Evolutionary conservation across 768 basidiomycete genomes (phyloP), one percentile per base, ranked within the genome.

Genomic region (Brasilioporus rufonigricans): DNA sequence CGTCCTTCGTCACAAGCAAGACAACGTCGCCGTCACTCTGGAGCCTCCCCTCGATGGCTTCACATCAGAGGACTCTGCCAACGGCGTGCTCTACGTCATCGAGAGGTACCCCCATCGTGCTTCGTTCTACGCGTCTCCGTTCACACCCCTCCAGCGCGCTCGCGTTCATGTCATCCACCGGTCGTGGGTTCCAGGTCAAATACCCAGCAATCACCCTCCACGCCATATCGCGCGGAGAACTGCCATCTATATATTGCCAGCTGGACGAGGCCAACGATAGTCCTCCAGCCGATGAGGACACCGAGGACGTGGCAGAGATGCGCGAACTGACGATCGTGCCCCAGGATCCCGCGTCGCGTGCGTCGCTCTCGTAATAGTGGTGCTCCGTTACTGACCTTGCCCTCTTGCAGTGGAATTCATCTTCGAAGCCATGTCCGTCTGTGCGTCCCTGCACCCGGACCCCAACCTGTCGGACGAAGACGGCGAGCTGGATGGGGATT

Each of bases 171-270:
- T 84, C 89, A 3, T 64, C 80, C 12, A 76, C 83, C 1, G 85
- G 85, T 16, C 75, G 76, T 41, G 93, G 92, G 16, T 87, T 98
- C 71, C 84, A 89, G 60, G 82, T 98, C 65, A 78, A 86, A 53
- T 98, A 96, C 69, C 93, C 91, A 11, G 77, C 87, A 6, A 90
- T 99, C 65, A 96, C 93, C 1, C 81, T 99, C 2, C 97, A 99
- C 63, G 97, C 97, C 24, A 81, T 95, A 50, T 91, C 93, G 1
- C 86, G 93, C 43, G 78, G 80, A 3, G 81, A 83, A 40, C 78
- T 77, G 0, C 85, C 90, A 4, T 87, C 84, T 8, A 81, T 98
- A 66, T 98, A 98, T 71, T 97, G 94, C 67, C 97, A 99, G 62
- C 81, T 98, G 12, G 95, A 97, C 62, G 92, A 92, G 47, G 72